Evolutionary conservation across 1,139 yeast genomes (phyloP).

Genomic region (Saccharomyces hybrid): DNA sequence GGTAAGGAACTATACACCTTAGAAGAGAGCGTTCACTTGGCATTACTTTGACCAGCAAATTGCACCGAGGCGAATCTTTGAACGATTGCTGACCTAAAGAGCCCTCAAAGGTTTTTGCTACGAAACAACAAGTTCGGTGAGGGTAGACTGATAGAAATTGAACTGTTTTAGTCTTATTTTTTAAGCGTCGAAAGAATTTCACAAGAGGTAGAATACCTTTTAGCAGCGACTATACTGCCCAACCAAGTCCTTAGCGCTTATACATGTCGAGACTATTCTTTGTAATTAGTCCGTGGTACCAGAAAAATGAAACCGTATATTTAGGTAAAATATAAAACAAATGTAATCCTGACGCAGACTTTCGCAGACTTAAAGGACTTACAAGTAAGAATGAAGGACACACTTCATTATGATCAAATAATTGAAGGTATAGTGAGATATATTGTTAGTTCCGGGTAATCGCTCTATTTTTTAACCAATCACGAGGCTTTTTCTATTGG

Average conservation of each 20-base stretch:
- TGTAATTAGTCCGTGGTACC: background rate
- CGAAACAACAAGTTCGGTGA: background rate
- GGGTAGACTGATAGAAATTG: background rate
- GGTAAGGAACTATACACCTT: background rate
- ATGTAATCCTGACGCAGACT: background rate
- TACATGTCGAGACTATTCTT: background rate
- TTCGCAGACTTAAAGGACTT: background rate
- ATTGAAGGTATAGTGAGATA: background rate
- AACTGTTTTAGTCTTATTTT: background rate
- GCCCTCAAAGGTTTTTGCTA: background rate
- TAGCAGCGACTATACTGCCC: background rate
- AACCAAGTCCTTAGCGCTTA: background rate
- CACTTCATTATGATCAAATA: background rate
- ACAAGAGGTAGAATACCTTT: background rate
- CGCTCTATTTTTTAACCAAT: background rate
- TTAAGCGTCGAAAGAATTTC: background rate
- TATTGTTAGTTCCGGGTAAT: background rate
- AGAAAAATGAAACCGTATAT: background rate
- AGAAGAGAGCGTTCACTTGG: background rate
- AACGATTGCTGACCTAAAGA: background rate
- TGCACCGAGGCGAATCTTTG: background rate
- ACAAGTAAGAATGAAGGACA: background rate
- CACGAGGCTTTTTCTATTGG: background rate
- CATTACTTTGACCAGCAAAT: background rate
- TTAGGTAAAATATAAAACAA: background rate